Conservation (phyloP, 305 asterid genomes). For the Solanum aculeatissimum region DNA sequence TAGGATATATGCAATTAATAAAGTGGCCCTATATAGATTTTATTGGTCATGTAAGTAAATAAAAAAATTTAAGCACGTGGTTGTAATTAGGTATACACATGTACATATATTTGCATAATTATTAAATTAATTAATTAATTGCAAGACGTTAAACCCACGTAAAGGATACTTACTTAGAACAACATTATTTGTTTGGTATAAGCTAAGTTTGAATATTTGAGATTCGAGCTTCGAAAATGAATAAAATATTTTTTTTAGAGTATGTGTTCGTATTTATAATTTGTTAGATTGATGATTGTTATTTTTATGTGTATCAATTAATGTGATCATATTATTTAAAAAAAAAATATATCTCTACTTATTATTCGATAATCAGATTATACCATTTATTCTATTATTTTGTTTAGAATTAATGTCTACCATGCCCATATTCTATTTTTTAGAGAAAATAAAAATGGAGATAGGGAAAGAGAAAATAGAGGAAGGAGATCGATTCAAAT, state of each 20-base stretch:
- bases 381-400: too few relatives aligned
- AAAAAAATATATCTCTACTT: background rate
- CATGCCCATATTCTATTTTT: too few relatives aligned
- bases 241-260: background rate
- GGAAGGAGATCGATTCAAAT: too few relatives aligned
- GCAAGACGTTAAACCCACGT: background rate
- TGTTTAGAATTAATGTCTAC: too few relatives aligned
- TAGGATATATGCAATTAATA: background rate
- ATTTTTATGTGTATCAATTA: too few relatives aligned
- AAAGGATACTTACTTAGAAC: background rate
- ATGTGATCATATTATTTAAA: too few relatives aligned
- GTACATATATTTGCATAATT: background rate
- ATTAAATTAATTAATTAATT: background rate
- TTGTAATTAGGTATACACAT: background rate
- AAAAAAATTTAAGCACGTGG: background rate
- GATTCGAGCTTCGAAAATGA: background rate
- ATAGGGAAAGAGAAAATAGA: background rate
- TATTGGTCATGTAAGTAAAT: background rate
- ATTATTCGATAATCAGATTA: background rate
- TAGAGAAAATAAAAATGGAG: background rate
- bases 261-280: background rate
- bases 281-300: too few relatives aligned
- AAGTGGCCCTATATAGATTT: background rate
- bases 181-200: background rate
- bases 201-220: background rate